These are phyloP conservation scores for Hypericum androsaemum DNA, from an alignment of 345 rosid genomes.

Conservation along the genomic window DNA sequence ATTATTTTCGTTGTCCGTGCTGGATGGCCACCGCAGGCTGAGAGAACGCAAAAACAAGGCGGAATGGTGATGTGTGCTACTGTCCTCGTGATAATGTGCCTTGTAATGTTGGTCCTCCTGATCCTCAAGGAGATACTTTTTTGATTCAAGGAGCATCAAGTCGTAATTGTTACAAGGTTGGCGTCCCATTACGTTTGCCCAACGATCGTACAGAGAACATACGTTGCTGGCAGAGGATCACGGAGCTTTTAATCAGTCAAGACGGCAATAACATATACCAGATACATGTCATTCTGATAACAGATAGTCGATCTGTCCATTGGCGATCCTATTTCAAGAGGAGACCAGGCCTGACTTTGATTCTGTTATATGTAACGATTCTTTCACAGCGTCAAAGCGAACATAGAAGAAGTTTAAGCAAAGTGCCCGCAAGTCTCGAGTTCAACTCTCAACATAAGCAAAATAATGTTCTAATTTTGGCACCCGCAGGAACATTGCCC, in stretches of 20 bases:
- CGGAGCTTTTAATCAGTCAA: conserved; percentile 7
- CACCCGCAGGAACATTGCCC: too few relatives aligned
- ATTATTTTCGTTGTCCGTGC: not conserved
- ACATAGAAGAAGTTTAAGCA: too few relatives aligned
- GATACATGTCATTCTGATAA: conserved; percentile 1
- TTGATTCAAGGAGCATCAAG: conserved; percentile 22
- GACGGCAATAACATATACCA: conserved; percentile 5
- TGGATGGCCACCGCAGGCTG: conserved; percentile 49
- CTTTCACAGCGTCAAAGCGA: too few relatives aligned
- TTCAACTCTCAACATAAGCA: too few relatives aligned
- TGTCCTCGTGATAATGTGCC: conserved; percentile 83
- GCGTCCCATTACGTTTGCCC: conserved; percentile 4
- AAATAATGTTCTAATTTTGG: too few relatives aligned
- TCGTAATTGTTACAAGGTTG: conserved; percentile 7
- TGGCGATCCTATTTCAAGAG: too few relatives aligned
- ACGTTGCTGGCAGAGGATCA: not conserved
- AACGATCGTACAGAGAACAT: conserved; percentile 5
- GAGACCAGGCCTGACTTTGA: too few relatives aligned
- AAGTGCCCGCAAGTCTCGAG: too few relatives aligned
- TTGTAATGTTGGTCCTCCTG: conserved; percentile 78
- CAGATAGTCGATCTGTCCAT: too few relatives aligned
- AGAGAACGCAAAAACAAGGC: conserved; percentile 80
- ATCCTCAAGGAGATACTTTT: conserved; percentile 69
- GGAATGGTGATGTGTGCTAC: conserved; percentile 96
- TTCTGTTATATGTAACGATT: too few relatives aligned